A percentile compares a stretch with the other conserved stretches of the same genome.
These are phyloP conservation scores for Neofusicoccum ribis DNA, from an alignment of 2,329 filamentous ascomycete genomes.

Conservation along the genomic window DNA sequence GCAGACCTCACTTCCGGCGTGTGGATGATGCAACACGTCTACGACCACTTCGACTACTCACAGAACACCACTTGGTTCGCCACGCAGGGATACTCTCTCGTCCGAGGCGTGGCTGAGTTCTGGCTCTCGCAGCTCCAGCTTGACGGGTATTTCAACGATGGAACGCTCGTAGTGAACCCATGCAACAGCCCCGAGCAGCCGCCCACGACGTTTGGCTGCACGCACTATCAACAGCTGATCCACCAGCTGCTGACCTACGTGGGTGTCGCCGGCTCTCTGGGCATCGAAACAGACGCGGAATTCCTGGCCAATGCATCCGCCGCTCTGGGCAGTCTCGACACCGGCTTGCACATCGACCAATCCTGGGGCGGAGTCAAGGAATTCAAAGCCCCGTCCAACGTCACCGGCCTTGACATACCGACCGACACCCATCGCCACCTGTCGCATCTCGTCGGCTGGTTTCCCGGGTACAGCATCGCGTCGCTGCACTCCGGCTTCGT, in stretches of 20 bases:
- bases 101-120: constrained; percentile 48
- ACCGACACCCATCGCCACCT: constrained; percentile 54
- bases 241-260: constrained; percentile 39
- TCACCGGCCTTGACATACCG: constrained; percentile 40
- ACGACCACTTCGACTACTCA: constrained; percentile 58
- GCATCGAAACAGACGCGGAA: constrained; percentile 30
- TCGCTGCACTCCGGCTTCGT: constrained; percentile 45
- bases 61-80: constrained; percentile 49
- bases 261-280: constrained; percentile 25
- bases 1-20: constrained; percentile 51
- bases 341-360: constrained; percentile 50
- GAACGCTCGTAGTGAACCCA: constrained; percentile 56
- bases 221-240: constrained; percentile 56
- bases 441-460: constrained; percentile 58
- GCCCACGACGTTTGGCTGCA: constrained; percentile 52
- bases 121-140: constrained; percentile 57
- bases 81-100: constrained; percentile 44
- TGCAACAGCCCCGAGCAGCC: constrained; percentile 62
- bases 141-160: constrained; percentile 53
- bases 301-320: constrained; percentile 42
- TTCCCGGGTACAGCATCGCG: constrained; percentile 54
- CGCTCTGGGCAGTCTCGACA: constrained; percentile 50
- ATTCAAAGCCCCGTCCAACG: constrained; percentile 48
- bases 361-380: constrained; percentile 50
- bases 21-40: constrained; percentile 63